These are phyloP conservation scores for Cantharellus anzutake DNA, from an alignment of 768 basidiomycete genomes.

Conservation along the genomic window DNA sequence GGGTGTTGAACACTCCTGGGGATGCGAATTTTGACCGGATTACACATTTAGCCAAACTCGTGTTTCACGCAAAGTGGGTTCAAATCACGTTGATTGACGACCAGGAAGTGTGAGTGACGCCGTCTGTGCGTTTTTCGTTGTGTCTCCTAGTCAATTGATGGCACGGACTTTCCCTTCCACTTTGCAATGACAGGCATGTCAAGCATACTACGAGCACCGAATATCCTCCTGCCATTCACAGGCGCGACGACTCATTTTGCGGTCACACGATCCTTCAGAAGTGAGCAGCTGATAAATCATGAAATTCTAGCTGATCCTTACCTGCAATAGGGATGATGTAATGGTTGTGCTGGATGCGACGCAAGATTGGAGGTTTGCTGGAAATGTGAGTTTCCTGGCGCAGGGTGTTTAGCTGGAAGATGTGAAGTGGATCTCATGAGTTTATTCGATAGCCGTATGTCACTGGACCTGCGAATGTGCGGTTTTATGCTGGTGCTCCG, in stretches of 20 bases:
- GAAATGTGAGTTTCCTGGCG: conserved; percentile 36
- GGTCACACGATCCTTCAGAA: conserved; percentile 67
- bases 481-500: conserved; percentile 88
- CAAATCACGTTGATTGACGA: conserved; percentile 69
- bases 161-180: not conserved
- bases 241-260: conserved; percentile 55
- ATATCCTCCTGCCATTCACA: not conserved
- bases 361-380: conserved; percentile 74
- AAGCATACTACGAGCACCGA: not conserved
- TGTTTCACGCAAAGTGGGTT: conserved; percentile 79
- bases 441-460: conserved; percentile 41
- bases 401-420: not conserved
- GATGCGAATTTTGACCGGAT: conserved; percentile 91
- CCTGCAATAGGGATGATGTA: conserved; percentile 42
- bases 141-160: not conserved
- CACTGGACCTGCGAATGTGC: conserved; percentile 39
- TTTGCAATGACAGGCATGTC: not conserved
- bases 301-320: not conserved
- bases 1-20: conserved; percentile 69
- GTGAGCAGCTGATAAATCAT: conserved; percentile 22
- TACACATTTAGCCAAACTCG: conserved; percentile 78
- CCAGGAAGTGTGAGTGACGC: conserved; percentile 45
- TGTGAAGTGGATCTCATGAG: not conserved
- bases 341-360: conserved; percentile 64
- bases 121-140: not conserved